Base-by-base conservation (phyloP, 257 asterid species). In the Solanum virginianum region DNA sequence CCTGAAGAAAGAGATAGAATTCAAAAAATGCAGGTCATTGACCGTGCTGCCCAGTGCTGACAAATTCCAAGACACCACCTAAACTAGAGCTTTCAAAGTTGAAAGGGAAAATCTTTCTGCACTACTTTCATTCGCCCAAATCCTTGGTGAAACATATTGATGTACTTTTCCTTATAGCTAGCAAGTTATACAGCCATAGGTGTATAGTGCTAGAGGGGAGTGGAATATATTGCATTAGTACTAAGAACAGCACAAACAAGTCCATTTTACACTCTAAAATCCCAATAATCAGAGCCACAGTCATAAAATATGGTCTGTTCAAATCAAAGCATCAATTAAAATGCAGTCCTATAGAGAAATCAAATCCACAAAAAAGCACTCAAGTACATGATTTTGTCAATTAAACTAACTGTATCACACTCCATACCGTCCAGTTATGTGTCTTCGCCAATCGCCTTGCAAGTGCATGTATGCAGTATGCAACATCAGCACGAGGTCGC, bases 401-500 rank as follows among this genome's bases (percentile, higher is more conserved):
- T 10, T n/a, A 80, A 75, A 80, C 53, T n/a, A 68, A 55, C 13
- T 55, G 53, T 32, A 84, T 53, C 82, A 81, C 75, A 80, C 83
- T 88, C 68, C 90, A 87, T 95, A 95, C 99, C 95, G 98, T 96
- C 99, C 99, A 96, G 82, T 95, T 95, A 88, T 88, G 98, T 5
- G 99, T 96, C 94, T 96, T 96, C 1, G 94, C 94, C 93, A 96
- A 89, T 88, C 99, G 88, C 90, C 98, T 90, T 15, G 98, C 84
- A 86, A 96, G 94, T 47, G 97, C 99, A 82, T 94, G 98, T 87
- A 95, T 89, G 90, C 99, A 96, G 91, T 95, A 96, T 16, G 97
- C 98, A 90, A 95, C 98, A 88, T 96, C 98, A 85, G 96, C 97
- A 81, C 98, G 92, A 79, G 99, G 97, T 45, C 98, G 94, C 69